phyloP scores from a whole-genome alignment of 148 eudicot species.

The Nepenthes gracilis region DNA sequence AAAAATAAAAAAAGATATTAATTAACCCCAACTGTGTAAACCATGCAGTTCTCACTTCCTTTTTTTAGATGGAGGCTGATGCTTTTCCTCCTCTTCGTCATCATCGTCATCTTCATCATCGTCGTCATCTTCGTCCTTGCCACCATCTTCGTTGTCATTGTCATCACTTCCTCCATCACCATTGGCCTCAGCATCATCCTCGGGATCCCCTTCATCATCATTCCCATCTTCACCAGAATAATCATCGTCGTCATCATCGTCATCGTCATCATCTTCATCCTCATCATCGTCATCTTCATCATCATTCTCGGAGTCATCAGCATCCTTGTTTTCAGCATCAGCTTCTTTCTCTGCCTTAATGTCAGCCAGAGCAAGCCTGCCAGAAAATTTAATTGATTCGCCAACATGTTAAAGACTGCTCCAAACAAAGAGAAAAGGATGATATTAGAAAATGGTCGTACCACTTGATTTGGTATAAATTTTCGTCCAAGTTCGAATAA shows the following conservation, averaged over 20 bases:
- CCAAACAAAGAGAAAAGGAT: background rate
- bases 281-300: constrained; percentile 18
- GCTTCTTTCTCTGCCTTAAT: constrained; percentile 1
- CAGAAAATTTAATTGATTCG: background rate
- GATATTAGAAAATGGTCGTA: background rate
- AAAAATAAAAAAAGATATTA: no score
- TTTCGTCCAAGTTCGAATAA: background rate
- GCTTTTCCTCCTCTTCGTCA: constrained; percentile 14
- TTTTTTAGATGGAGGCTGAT: constrained; percentile 17
- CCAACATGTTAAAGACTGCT: background rate
- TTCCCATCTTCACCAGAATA: constrained; percentile 13
- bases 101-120: constrained; percentile 13
- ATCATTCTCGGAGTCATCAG: constrained; percentile 20
- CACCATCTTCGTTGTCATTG: constrained; percentile 2
- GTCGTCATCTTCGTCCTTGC: constrained; percentile 1
- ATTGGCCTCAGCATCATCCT: constrained; percentile 9
- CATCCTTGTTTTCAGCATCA: constrained; percentile 16
- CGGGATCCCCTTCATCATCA: constrained; percentile 16
- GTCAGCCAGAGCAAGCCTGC: constrained; percentile 18
- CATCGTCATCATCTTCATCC: constrained; percentile 6
- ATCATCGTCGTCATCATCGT: constrained; percentile 14
- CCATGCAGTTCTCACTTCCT: constrained; percentile 8
- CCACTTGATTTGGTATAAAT: constrained; percentile 5
- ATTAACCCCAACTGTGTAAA: no score
- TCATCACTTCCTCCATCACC: constrained; percentile 10